Percentiles rank a stretch among this genome's conserved stretches.
Conservation (phyloP, 164 flowering plant genomes). For the grape (Vitis vinifera) region ASM3070453v1 NC_081808.1:21188501-21189000, state of each 20-base stretch:
- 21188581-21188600: slow-evolving; percentile 31
- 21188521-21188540: neutral
- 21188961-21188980: slow-evolving; percentile 49
- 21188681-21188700: slow-evolving; percentile 31
- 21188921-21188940: slow-evolving; percentile 20
- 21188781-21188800: neutral
- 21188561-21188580: slow-evolving; percentile 32
- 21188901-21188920: neutral
- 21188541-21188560: neutral
- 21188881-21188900: neutral
- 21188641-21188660: slow-evolving; percentile 17
- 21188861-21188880: neutral
- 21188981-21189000: slow-evolving; percentile 25
- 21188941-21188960: slow-evolving; percentile 28
- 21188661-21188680: slow-evolving; percentile 1
- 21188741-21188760: slow-evolving; percentile 35
- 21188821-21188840: neutral
- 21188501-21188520: neutral
- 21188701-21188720: neutral
- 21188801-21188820: neutral
- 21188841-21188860: neutral
- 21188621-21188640: slow-evolving; percentile 16
- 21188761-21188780: slow-evolving; percentile 43
- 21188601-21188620: slow-evolving; percentile 19
- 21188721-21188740: slow-evolving; percentile 5